phyloP scores from a whole-genome alignment of 768 basidiomycete species.

The Trametes punicea region DNA sequence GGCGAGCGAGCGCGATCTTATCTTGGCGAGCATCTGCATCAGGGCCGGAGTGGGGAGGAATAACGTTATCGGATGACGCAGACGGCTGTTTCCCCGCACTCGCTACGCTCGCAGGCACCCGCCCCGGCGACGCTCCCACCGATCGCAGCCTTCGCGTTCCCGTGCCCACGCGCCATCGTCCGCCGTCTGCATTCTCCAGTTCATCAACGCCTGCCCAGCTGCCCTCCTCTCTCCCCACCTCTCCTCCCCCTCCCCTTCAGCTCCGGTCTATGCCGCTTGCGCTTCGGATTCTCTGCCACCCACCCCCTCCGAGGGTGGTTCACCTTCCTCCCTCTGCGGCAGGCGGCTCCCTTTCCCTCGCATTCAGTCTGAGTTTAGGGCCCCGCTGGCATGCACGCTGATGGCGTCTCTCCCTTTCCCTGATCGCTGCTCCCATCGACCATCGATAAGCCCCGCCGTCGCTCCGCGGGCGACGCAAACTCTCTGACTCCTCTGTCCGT shows the following conservation, averaged over 20 bases:
- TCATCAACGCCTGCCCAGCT: neutral
- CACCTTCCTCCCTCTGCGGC: neutral
- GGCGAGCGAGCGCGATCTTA: conserved; percentile 12
- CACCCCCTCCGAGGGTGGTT: too few species aligned
- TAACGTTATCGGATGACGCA: conserved; percentile 19
- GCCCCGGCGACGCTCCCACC: conserved; percentile 3
- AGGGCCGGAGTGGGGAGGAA: conserved; percentile 5
- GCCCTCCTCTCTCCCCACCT: neutral
- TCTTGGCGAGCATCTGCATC: conserved; percentile 13
- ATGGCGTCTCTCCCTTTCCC: too few species aligned
- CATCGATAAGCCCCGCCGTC: conserved; percentile 7
- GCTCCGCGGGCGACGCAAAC: neutral
- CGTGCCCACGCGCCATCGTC: neutral
- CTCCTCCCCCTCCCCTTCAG: neutral
- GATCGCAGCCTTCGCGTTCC: neutral
- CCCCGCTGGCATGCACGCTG: too few species aligned
- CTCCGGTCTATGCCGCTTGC: neutral
- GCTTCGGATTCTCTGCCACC: neutral
- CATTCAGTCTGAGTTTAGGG: conserved; percentile 3
- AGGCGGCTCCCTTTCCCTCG: neutral
- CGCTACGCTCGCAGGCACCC: neutral
- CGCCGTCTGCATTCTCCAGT: neutral
- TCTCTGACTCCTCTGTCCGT: too few species aligned
- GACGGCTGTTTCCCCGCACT: conserved; percentile 19
- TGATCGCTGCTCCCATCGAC: neutral